Conservation (phyloP, 352 stramenopile species). For the Phytophthora pistaciae region DNA sequence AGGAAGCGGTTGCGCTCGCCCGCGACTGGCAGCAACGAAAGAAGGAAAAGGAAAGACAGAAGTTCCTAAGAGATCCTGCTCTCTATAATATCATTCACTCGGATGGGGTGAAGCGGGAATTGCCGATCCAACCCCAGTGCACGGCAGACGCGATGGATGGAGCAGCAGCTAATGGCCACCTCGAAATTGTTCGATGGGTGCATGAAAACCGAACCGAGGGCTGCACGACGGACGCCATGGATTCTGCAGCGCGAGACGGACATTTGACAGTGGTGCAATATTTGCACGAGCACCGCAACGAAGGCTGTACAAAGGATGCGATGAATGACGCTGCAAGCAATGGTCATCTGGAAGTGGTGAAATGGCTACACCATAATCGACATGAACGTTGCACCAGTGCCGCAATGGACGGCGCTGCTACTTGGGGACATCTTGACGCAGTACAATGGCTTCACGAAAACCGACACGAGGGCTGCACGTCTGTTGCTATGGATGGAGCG, state of each 20-base stretch:
- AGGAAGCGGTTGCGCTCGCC: background rate
- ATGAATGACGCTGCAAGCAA: background rate
- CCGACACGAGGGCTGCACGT: background rate
- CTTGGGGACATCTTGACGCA: background rate
- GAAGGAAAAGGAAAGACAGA: background rate
- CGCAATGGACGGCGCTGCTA: constrained; percentile 8
- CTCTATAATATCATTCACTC: background rate
- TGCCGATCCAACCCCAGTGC: background rate
- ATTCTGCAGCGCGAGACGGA: background rate
- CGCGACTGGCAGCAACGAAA: background rate
- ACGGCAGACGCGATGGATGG: constrained; percentile 3
- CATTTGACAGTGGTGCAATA: background rate
- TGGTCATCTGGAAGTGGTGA: constrained; percentile 2
- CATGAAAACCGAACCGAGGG: constrained; percentile 32
- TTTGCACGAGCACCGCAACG: constrained; percentile 5
- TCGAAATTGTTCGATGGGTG: constrained; percentile 30
- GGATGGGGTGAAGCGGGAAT: background rate
- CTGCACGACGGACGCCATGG: background rate
- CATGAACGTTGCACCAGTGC: background rate
- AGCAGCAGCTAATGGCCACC: constrained; percentile 1
- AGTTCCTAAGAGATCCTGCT: background rate
- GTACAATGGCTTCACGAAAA: constrained; percentile 4
- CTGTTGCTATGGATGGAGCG: constrained; percentile 1
- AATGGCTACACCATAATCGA: background rate
- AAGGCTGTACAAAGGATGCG: background rate